phyloP scores from a whole-genome alignment of 371 early-diverging fungal species.

The Zancudomyces culisetae region DNA sequence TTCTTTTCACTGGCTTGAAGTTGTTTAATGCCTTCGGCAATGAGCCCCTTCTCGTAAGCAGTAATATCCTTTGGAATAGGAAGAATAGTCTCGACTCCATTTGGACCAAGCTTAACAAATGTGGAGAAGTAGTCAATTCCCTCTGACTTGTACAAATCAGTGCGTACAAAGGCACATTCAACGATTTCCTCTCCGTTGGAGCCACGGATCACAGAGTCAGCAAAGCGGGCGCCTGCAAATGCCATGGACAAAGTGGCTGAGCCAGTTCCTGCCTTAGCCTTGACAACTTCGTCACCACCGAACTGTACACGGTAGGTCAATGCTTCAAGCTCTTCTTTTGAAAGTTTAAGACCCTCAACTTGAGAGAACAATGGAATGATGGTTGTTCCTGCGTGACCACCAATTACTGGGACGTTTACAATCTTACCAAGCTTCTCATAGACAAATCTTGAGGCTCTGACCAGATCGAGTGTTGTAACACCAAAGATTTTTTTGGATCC shows the following conservation, averaged over 20 bases:
- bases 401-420: slow-evolving; percentile 79
- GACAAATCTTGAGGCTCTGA: slow-evolving; percentile 94
- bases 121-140: slow-evolving; percentile 90
- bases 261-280: slow-evolving; percentile 97
- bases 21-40: slow-evolving; percentile 71
- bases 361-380: slow-evolving; percentile 92
- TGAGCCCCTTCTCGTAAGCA: slow-evolving; percentile 78
- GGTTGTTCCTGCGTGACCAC: slow-evolving; percentile 98
- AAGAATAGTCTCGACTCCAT: slow-evolving; percentile 85
- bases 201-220: slow-evolving; percentile 80
- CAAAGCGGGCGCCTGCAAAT: slow-evolving; percentile 90
- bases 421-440: slow-evolving; percentile 56
- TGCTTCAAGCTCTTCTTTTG: slow-evolving; percentile 75
- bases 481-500: slow-evolving; percentile 91
- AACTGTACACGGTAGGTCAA: slow-evolving; percentile 96
- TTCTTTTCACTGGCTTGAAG: slow-evolving; percentile 85
- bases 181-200: slow-evolving; percentile 59
- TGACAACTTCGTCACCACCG: slow-evolving; percentile 98
- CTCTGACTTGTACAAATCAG: slow-evolving; percentile 45
- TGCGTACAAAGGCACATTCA: slow-evolving; percentile 88
- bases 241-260: slow-evolving; percentile 98
- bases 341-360: slow-evolving; percentile 54
- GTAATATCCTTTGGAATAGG: slow-evolving; percentile 59
- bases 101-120: slow-evolving; percentile 81
- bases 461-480: slow-evolving; percentile 95